A percentile compares a stretch with the other conserved stretches of the same genome.
phyloP scores from a whole-genome alignment of 495 filamentous ascomycete species.

The Podospora sp. region DNA sequence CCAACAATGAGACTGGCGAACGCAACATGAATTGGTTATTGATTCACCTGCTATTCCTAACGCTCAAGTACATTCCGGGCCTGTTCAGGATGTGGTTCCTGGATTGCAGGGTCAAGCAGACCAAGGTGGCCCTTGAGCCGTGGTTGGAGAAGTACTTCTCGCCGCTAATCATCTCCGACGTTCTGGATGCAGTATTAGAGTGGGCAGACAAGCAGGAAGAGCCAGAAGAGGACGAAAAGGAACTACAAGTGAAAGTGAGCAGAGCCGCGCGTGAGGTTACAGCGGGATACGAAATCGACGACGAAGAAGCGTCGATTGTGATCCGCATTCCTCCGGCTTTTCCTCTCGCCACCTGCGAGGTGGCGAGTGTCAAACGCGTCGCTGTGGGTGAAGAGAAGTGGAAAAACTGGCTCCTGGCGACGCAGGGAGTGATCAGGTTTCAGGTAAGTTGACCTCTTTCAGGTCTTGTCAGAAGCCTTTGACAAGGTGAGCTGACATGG shows the following conservation, averaged over 20 bases:
- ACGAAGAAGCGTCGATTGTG: conserved; percentile 74
- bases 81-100: conserved; percentile 87
- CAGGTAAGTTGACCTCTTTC: conserved; percentile 51
- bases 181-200: conserved; percentile 67
- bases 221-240: conserved; percentile 65
- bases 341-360: conserved; percentile 76
- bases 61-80: conserved; percentile 72
- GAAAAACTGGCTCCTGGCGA: conserved; percentile 78
- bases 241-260: conserved; percentile 72
- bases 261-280: conserved; percentile 70
- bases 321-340: conserved; percentile 79
- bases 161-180: conserved; percentile 72
- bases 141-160: conserved; percentile 90
- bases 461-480: background rate
- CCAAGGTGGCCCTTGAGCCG: conserved; percentile 68
- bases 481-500: conserved; percentile 17
- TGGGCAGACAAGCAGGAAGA: conserved; percentile 65
- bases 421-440: conserved; percentile 92
- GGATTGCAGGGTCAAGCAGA: conserved; percentile 71
- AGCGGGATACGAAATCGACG: conserved; percentile 84
- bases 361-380: conserved; percentile 76
- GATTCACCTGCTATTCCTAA: conserved; percentile 82
- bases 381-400: conserved; percentile 88
- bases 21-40: conserved; percentile 79
- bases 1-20: conserved; percentile 59